phyloP scores from a whole-genome alignment of 768 basidiomycete species.

The Cystobasidium tubakii region DNA sequence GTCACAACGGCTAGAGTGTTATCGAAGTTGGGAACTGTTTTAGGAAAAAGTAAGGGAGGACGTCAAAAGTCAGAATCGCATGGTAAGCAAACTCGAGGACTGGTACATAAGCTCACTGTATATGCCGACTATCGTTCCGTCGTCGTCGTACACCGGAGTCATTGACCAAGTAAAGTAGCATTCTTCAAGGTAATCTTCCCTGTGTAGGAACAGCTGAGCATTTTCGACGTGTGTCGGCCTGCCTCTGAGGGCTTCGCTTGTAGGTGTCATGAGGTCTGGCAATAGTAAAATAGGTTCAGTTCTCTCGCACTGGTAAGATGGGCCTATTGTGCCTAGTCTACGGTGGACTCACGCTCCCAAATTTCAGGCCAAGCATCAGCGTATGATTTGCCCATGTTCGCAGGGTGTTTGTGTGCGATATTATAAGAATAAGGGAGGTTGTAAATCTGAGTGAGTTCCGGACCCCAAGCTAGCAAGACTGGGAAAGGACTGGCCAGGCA shows the following conservation, averaged over 20 bases:
- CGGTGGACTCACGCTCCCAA: conserved; percentile 3
- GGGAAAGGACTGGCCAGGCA: conserved; percentile 28
- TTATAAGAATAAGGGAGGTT: conserved; percentile 3
- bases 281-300: too few species aligned
- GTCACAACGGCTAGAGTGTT: conserved; percentile 10
- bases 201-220: conserved; percentile 15
- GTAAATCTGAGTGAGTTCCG: conserved; percentile 20
- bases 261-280: not conserved
- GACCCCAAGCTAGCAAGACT: conserved; percentile 27
- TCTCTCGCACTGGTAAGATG: too few species aligned
- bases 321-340: too few species aligned
- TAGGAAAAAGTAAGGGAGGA: not conserved
- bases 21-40: conserved; percentile 30
- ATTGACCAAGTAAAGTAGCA: conserved; percentile 28
- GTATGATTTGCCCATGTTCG: conserved; percentile 9
- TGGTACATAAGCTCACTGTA: conserved; percentile 12
- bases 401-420: conserved; percentile 22
- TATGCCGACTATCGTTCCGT: conserved; percentile 4
- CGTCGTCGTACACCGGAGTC: conserved; percentile 24
- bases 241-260: not conserved
- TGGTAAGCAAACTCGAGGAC: too few species aligned
- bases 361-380: conserved; percentile 27
- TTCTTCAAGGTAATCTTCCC: conserved; percentile 23
- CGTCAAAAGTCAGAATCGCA: too few species aligned
- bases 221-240: conserved; percentile 12